These are phyloP conservation scores for Flammula alnicola DNA, from an alignment of 1,284 basidiomycete genomes.

Conservation along the genomic window DNA sequence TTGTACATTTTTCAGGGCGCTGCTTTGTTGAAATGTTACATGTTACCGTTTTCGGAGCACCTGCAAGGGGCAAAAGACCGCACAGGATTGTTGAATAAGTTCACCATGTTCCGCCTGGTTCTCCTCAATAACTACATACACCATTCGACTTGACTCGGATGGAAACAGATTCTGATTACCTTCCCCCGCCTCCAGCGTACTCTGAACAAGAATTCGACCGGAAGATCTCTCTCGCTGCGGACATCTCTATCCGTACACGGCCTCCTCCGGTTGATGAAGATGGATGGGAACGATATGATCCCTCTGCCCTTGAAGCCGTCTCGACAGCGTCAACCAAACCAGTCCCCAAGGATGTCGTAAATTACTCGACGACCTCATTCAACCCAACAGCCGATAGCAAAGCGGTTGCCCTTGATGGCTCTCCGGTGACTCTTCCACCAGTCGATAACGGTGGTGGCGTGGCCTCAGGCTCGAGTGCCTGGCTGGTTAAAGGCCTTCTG, in stretches of 20 bases:
- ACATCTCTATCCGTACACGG: slow-evolving; percentile 41
- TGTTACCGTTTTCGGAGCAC: neutral
- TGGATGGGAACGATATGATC: slow-evolving; percentile 58
- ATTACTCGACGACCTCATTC: too few species aligned
- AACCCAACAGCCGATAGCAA: too few species aligned
- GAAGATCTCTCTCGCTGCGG: slow-evolving; percentile 50
- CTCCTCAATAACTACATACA: slow-evolving; percentile 7
- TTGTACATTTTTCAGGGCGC: too few species aligned
- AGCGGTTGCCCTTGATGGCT: too few species aligned
- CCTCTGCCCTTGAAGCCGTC: slow-evolving; percentile 44
- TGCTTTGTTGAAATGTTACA: too few species aligned
- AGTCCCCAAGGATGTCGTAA: too few species aligned
- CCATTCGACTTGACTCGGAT: slow-evolving; percentile 1
- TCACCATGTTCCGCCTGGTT: too few species aligned
- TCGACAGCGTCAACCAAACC: slow-evolving; percentile 25
- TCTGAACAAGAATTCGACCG: slow-evolving; percentile 58
- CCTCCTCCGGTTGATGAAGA: slow-evolving; percentile 39
- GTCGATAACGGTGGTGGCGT: too few species aligned
- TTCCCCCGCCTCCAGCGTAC: slow-evolving; percentile 53
- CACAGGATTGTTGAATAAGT: too few species aligned
- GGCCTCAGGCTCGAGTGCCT: too few species aligned
- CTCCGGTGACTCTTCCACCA: too few species aligned
- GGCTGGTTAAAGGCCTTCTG: too few species aligned
- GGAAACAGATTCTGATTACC: slow-evolving; percentile 28
- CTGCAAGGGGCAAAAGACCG: neutral